Conservation (phyloP, 2,329 filamentous ascomycete species). For the Pyrenophora teres region DNA sequence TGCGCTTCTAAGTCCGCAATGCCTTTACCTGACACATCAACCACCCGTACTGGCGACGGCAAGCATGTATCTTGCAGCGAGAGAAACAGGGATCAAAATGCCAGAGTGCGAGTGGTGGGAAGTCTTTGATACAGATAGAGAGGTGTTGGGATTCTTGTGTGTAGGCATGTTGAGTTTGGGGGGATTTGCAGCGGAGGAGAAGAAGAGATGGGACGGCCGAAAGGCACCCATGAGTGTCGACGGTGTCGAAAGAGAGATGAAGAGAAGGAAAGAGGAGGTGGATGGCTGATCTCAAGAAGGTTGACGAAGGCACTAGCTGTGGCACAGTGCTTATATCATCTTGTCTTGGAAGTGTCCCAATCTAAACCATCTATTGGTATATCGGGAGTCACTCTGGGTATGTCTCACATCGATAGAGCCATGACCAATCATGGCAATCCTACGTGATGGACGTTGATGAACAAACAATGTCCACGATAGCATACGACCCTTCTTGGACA, state of each 20-base stretch:
- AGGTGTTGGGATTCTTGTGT: slow-evolving; percentile 91
- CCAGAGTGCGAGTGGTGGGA: slow-evolving; percentile 95
- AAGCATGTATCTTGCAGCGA: slow-evolving; percentile 86
- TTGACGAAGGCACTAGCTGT: too few relatives aligned
- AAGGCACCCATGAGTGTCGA: slow-evolving; percentile 64
- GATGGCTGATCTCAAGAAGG: background rate
- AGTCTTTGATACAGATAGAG: slow-evolving; percentile 92
- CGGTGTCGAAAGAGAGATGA: slow-evolving; percentile 64
- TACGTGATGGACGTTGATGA: background rate
- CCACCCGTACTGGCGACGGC: slow-evolving; percentile 83
- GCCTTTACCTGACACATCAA: slow-evolving; percentile 91
- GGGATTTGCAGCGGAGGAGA: slow-evolving; percentile 67
- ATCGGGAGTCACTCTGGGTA: too few relatives aligned
- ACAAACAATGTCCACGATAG: background rate
- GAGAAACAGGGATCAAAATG: slow-evolving; percentile 75
- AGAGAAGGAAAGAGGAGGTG: slow-evolving; percentile 48
- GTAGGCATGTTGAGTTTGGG: slow-evolving; percentile 82
- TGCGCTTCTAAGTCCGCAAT: slow-evolving; percentile 81
- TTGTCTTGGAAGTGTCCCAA: background rate
- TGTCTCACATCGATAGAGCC: too few relatives aligned
- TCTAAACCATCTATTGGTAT: too few relatives aligned
- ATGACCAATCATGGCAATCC: background rate
- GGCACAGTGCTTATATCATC: too few relatives aligned
- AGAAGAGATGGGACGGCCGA: slow-evolving; percentile 55
- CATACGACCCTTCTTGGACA: background rate